Conservation (phyloP, 306 rosid species). For the Lablab purpureus region DNA sequence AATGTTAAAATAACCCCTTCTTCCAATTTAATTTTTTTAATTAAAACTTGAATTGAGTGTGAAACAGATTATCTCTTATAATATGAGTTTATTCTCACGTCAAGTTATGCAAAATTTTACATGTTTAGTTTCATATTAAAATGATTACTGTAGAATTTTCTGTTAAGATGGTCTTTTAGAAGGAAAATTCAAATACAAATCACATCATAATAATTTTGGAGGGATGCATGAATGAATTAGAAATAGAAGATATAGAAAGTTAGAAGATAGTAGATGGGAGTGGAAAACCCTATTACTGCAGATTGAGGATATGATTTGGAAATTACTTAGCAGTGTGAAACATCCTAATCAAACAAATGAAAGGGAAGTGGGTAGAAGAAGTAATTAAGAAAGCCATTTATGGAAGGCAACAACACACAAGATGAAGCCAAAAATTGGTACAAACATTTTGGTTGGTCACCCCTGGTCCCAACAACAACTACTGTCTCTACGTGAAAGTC, state of each 20-base stretch:
- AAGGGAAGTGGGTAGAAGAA: constrained; percentile 26
- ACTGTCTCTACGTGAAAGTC: constrained; percentile 18
- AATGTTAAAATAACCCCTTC: too few relatives aligned
- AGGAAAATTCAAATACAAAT: too few relatives aligned
- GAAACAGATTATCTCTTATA: too few relatives aligned
- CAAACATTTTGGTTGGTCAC: constrained; percentile 31
- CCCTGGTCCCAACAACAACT: constrained; percentile 56
- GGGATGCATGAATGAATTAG: constrained; percentile 35
- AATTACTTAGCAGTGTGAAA: constrained; percentile 32
- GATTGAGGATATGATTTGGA: not conserved
- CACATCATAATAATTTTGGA: not conserved
- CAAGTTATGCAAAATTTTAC: too few relatives aligned
- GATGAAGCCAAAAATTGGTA: constrained; percentile 48
- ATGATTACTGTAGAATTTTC: too few relatives aligned
- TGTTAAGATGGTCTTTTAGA: too few relatives aligned
- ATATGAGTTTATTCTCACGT: too few relatives aligned
- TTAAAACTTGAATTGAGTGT: too few relatives aligned
- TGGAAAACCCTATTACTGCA: constrained; percentile 19
- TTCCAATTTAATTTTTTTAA: too few relatives aligned
- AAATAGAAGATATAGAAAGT: not conserved
- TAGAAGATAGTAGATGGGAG: not conserved
- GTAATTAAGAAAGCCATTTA: constrained; percentile 35
- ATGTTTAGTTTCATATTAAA: too few relatives aligned
- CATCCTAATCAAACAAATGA: constrained; percentile 31
- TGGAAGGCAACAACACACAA: constrained; percentile 40